Evolutionary conservation across 805 yeast genomes (phyloP).

Genomic region (Saccharomycopsis lassenensis): DNA sequence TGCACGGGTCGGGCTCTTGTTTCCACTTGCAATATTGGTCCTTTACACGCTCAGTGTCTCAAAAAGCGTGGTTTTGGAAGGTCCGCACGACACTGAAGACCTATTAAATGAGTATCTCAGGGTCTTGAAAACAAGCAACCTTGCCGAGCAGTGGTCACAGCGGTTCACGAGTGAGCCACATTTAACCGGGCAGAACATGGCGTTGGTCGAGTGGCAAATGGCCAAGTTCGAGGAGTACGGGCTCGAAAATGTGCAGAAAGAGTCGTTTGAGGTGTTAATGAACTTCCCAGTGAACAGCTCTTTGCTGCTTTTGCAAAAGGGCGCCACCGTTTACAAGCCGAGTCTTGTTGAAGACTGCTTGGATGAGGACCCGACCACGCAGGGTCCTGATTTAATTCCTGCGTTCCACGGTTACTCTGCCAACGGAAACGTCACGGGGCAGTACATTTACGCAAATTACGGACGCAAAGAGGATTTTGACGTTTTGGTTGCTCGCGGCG

Average conservation of each 20-base stretch:
- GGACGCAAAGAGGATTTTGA: slow-evolving; percentile 48
- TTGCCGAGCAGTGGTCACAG: slow-evolving; percentile 43
- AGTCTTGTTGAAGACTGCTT: slow-evolving; percentile 41
- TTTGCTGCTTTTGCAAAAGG: slow-evolving; percentile 27
- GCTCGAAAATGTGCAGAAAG: slow-evolving; percentile 35
- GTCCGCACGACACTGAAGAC: too few species aligned
- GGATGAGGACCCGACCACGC: slow-evolving; percentile 35
- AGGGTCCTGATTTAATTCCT: slow-evolving; percentile 29
- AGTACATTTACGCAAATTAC: slow-evolving; percentile 49
- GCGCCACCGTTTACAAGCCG: slow-evolving; percentile 35
- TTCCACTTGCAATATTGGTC: too few species aligned
- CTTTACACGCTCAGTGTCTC: too few species aligned
- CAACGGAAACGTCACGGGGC: slow-evolving; percentile 46
- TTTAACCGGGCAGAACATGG: slow-evolving; percentile 42
- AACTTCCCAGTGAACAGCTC: slow-evolving; percentile 50
- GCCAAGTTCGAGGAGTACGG: slow-evolving; percentile 51
- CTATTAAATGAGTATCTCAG: too few species aligned
- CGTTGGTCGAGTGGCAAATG: slow-evolving; percentile 46
- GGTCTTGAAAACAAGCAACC: slow-evolving; percentile 22
- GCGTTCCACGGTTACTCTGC: slow-evolving; percentile 58
- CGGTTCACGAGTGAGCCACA: slow-evolving; percentile 44
- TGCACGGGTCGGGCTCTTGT: too few species aligned
- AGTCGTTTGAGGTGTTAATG: slow-evolving; percentile 46
- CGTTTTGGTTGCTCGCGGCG: slow-evolving; percentile 27
- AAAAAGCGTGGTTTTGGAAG: too few species aligned